A percentile compares a stretch with the other conserved stretches of the same genome.
These are phyloP conservation scores for Fusarium burgessii DNA, from an alignment of 2,329 filamentous ascomycete species.

Conservation along the genomic window DNA sequence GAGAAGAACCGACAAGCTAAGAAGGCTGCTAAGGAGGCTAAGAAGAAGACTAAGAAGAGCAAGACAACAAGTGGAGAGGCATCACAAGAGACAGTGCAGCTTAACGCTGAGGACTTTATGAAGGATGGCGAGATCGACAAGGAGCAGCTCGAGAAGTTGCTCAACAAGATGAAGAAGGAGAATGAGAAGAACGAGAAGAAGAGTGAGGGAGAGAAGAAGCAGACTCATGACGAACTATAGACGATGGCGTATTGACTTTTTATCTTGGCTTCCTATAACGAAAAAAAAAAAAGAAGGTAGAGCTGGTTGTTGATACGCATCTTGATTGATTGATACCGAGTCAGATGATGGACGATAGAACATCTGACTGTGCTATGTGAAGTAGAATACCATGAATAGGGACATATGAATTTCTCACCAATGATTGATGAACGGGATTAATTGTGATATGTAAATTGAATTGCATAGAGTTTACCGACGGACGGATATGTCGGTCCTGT, in stretches of 20 bases:
- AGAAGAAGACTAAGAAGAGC: constrained; percentile 57
- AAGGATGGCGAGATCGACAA: constrained; percentile 49
- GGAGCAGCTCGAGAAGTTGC: constrained; percentile 47
- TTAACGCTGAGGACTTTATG: constrained; percentile 61
- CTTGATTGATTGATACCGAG: constrained; percentile 38
- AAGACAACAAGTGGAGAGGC: constrained; percentile 53
- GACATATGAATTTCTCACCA: constrained; percentile 22
- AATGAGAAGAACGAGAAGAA: constrained; percentile 32
- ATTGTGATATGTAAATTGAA: not conserved
- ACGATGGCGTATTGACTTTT: constrained; percentile 28
- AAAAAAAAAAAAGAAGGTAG: constrained; percentile 32
- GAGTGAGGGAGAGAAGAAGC: constrained; percentile 40
- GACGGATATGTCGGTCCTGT: not conserved
- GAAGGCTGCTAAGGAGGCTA: constrained; percentile 58
- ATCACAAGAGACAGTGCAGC: constrained; percentile 57
- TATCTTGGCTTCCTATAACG: constrained; percentile 10
- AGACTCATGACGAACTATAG: constrained; percentile 54
- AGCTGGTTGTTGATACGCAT: constrained; percentile 29
- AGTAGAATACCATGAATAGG: constrained; percentile 29
- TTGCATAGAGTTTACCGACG: not conserved
- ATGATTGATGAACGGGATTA: not conserved
- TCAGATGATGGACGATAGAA: constrained; percentile 37
- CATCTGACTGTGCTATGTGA: constrained; percentile 25
- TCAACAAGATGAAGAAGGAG: constrained; percentile 42
- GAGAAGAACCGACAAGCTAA: constrained; percentile 60